phyloP scores from a whole-genome alignment of 2,329 filamentous ascomycete genomes.

The Clonostachys chloroleuca region DNA sequence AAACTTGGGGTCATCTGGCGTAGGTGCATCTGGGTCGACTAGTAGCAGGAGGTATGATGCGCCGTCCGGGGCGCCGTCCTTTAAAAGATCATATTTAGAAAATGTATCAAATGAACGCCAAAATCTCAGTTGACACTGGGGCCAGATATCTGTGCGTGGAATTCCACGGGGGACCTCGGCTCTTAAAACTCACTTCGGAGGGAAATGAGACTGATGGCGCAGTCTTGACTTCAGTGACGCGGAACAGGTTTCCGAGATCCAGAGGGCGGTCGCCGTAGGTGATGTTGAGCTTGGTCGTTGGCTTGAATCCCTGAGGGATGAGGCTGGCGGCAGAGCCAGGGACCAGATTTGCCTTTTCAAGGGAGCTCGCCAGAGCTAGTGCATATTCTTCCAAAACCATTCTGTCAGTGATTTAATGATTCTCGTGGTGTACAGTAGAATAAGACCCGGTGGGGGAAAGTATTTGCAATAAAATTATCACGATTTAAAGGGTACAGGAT shows the following conservation, averaged over 20 bases:
- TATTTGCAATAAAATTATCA: not conserved
- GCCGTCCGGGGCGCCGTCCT: conserved; percentile 3
- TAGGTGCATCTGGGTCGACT: conserved; percentile 50
- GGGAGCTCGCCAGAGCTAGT: conserved; percentile 16
- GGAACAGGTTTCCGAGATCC: conserved; percentile 31
- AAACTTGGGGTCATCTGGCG: conserved; percentile 48
- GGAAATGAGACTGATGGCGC: conserved; percentile 28
- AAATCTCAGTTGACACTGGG: not conserved
- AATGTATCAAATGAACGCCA: not conserved
- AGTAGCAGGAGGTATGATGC: conserved; percentile 41
- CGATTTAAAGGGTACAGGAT: not conserved
- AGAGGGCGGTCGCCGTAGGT: conserved; percentile 24
- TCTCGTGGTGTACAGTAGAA: too few relatives aligned
- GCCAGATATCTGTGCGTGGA: not conserved
- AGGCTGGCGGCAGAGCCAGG: conserved; percentile 31
- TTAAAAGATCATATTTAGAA: not conserved
- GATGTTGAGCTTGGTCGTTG: conserved; percentile 30
- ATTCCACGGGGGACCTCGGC: not conserved
- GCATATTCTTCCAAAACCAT: conserved; percentile 11
- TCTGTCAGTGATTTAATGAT: not conserved
- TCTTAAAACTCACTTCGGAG: conserved; percentile 17
- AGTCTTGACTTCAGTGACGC: conserved; percentile 26
- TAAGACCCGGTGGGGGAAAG: too few relatives aligned
- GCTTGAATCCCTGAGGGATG: conserved; percentile 34
- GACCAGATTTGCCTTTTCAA: conserved; percentile 29